Percentiles rank a stretch among this genome's conserved stretches.
Conservation (phyloP, 768 basidiomycete species). For the Russula emetica region DNA sequence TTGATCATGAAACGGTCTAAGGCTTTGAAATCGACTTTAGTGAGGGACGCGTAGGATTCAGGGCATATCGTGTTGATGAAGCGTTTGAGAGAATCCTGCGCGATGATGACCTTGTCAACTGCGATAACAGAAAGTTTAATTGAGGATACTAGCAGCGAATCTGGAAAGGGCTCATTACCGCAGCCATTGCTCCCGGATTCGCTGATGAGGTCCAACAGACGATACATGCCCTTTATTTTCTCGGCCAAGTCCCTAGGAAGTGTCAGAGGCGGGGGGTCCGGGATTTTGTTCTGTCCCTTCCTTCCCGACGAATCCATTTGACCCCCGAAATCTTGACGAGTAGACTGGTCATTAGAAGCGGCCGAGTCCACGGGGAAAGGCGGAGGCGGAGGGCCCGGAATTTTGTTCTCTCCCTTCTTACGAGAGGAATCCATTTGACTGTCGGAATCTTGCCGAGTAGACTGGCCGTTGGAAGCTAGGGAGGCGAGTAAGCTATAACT, state of each 20-base stretch:
- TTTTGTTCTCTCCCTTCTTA: background rate
- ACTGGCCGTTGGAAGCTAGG: background rate
- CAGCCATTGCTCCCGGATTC: conserved; percentile 50
- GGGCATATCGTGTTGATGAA: conserved; percentile 48
- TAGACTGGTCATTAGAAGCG: background rate
- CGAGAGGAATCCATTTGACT: background rate
- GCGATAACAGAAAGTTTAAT: background rate
- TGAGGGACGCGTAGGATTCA: conserved; percentile 46
- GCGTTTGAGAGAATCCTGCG: conserved; percentile 44
- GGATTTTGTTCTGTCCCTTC: too few relatives aligned
- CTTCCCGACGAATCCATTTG: background rate
- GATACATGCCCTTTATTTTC: conserved; percentile 44
- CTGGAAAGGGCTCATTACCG: conserved; percentile 37
- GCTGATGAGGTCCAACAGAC: conserved; percentile 49
- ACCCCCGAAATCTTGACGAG: background rate
- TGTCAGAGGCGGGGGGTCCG: too few relatives aligned
- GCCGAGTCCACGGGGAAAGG: background rate
- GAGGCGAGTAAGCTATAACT: background rate
- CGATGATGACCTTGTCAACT: conserved; percentile 63
- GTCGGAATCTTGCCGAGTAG: background rate
- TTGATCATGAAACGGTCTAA: conserved; percentile 46
- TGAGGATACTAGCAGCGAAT: background rate
- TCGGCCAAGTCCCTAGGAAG: background rate
- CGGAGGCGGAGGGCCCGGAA: too few relatives aligned
- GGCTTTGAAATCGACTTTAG: conserved; percentile 26